These are phyloP conservation scores for Silene vulgaris DNA, from an alignment of 179 eudicot species.

Conservation along the genomic window DNA sequence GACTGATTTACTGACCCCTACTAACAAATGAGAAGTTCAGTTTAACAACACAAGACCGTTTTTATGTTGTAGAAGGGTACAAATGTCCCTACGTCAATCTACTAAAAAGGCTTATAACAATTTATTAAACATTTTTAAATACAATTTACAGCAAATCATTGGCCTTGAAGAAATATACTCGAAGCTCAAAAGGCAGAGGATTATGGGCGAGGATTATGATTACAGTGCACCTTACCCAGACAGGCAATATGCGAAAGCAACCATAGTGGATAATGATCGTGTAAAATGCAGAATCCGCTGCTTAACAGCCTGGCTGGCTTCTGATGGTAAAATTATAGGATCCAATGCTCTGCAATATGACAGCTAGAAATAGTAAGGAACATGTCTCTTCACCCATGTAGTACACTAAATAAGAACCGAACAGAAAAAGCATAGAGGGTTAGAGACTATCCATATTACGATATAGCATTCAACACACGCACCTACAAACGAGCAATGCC, in stretches of 20 bases:
- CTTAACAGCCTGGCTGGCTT: conserved; percentile 77
- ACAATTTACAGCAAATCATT: neutral
- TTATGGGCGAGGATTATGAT: too few relatives aligned
- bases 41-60: too few relatives aligned
- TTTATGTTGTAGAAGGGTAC: too few relatives aligned
- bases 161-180: neutral
- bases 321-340: conserved; percentile 70
- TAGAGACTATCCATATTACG: too few relatives aligned
- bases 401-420: neutral
- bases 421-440: too few relatives aligned
- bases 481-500: conserved; percentile 86
- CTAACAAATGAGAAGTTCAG: too few relatives aligned
- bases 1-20: too few relatives aligned
- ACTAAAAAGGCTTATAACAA: neutral
- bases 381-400: neutral
- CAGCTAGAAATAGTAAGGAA: neutral
- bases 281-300: conserved; percentile 69
- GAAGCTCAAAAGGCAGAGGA: neutral
- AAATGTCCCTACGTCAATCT: too few relatives aligned
- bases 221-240: conserved; percentile 51
- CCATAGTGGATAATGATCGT: conserved; percentile 77
- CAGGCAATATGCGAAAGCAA: conserved; percentile 77
- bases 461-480: neutral
- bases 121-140: neutral
- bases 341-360: conserved; percentile 58